Percentiles rank a stretch among this genome's conserved stretches.
Conservation (phyloP, 1,139 yeast species). For the Yamadazyma diddensiae region DNA sequence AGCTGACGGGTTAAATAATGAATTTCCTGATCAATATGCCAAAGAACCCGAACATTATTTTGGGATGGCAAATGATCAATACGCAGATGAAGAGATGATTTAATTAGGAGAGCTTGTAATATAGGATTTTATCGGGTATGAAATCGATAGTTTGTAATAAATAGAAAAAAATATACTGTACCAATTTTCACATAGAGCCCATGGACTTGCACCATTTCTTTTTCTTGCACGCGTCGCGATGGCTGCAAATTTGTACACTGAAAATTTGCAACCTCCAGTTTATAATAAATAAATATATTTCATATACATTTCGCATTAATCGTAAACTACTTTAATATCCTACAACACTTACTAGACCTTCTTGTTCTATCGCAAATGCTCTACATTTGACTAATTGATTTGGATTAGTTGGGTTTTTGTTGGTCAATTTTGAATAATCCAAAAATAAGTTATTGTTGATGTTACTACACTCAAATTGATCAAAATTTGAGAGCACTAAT, state of each 20-base stretch:
- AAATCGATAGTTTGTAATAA: slow-evolving; percentile 1
- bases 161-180: too few relatives aligned
- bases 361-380: slow-evolving; percentile 28
- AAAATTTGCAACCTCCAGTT: too few relatives aligned
- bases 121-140: slow-evolving; percentile 6
- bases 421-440: slow-evolving; percentile 11
- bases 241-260: too few relatives aligned
- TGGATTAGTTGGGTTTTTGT: background rate
- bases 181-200: too few relatives aligned
- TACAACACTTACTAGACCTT: slow-evolving; percentile 27
- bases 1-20: slow-evolving; percentile 8
- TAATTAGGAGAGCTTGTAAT: slow-evolving; percentile 2
- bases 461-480: slow-evolving; percentile 16
- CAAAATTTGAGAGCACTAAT: slow-evolving; percentile 32
- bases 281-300: too few relatives aligned
- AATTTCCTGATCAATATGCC: slow-evolving; percentile 16
- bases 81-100: slow-evolving; percentile 9
- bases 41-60: slow-evolving; percentile 42
- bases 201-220: too few relatives aligned
- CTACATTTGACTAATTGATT: slow-evolving; percentile 17
- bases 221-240: slow-evolving; percentile 1
- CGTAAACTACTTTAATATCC: slow-evolving; percentile 1
- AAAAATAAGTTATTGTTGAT: slow-evolving; percentile 18
- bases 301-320: too few relatives aligned
- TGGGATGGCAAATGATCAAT: slow-evolving; percentile 28